Conservation (phyloP, 768 basidiomycete species). For the Rhodosporidiobolus sp. region DNA sequence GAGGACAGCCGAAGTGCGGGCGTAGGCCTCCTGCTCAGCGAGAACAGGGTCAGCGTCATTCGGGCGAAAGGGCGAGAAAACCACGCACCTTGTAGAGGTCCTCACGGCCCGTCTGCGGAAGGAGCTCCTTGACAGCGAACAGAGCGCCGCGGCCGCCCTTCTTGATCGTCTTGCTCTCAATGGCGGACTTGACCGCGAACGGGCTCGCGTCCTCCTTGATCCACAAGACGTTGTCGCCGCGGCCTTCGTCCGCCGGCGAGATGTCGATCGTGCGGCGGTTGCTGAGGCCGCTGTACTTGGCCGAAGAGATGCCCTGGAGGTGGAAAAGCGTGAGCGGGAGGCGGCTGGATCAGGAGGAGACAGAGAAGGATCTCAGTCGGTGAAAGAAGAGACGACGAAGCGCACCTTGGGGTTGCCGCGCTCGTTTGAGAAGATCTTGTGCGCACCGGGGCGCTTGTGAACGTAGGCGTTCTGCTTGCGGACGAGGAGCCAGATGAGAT, state of each 20-base stretch:
- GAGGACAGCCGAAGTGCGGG: slow-evolving; percentile 35
- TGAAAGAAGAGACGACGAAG: too few species aligned
- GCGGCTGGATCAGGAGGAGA: too few species aligned
- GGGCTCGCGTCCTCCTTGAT: slow-evolving; percentile 21
- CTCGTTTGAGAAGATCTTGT: background rate
- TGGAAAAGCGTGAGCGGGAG: background rate
- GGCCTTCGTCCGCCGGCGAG: slow-evolving; percentile 8
- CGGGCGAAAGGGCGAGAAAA: background rate
- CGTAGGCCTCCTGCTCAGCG: slow-evolving; percentile 28
- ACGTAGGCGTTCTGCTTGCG: background rate
- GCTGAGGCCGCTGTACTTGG: slow-evolving; percentile 50
- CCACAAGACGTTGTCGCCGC: slow-evolving; percentile 30
- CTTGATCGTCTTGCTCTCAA: slow-evolving; percentile 22
- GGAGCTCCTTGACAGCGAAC: background rate
- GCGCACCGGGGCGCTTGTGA: background rate
- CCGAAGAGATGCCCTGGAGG: slow-evolving; percentile 46
- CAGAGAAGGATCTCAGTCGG: too few species aligned
- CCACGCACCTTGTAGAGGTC: slow-evolving; percentile 25
- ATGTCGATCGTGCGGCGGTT: slow-evolving; percentile 45
- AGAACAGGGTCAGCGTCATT: background rate
- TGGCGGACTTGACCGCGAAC: slow-evolving; percentile 28
- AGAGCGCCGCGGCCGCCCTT: slow-evolving; percentile 12
- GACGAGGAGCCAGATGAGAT: background rate
- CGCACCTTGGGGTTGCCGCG: background rate
- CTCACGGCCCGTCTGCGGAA: background rate